Base-by-base conservation (phyloP, 352 stramenopile genomes). In the Pythium angustatum region DNA sequence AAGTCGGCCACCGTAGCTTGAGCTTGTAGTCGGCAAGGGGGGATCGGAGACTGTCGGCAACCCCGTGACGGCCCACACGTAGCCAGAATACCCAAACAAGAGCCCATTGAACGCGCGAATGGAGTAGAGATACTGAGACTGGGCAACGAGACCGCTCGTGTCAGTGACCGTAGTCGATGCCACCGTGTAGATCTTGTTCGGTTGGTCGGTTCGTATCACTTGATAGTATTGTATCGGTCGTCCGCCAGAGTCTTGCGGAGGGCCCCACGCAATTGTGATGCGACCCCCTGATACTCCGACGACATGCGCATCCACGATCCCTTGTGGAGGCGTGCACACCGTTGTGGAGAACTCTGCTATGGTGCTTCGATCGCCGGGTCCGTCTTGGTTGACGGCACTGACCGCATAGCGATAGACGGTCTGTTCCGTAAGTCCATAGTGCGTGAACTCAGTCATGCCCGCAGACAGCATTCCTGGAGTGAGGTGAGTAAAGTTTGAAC, bases 361-460 rank as follows among this genome's bases (percentile, higher is more conserved):
- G 0, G 10, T 24, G 34, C 77, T 90, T 33, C 47, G 63, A 14
- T 68, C 40, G 6, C 81, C 76, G 0, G 63, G 27, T 26, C 79
- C 81, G n/a, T 88, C 69, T 61, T 70, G 28, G 64, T 92, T 92
- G 11, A 68, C 33, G 3, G 75, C 83, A 10, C 62, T 77, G 22
- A 88, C 68, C 2, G 55, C 40, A 28, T 87, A 85, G 8, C 41
- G 72, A 51, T 88, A 92, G 21, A 33, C 52, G 19, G 76, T 83
- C 21, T 51, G 67, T 44, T 83, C 72, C 2, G 24, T 56, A 36
- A 89, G 69, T 7, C 69, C 72, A 24, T 69, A 83, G n/a, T 83
- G 66, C 2, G 64, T 79, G 61, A 73, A 88, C 5, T n/a, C 65
- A 7, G 53, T 77, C 1, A 26, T 58, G 9, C 17, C 34, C 33